Evolutionary conservation across 345 rosid species (phyloP), one percentile per base, ranked within the genome.

Genomic region (Fremontodendron californicum): DNA sequence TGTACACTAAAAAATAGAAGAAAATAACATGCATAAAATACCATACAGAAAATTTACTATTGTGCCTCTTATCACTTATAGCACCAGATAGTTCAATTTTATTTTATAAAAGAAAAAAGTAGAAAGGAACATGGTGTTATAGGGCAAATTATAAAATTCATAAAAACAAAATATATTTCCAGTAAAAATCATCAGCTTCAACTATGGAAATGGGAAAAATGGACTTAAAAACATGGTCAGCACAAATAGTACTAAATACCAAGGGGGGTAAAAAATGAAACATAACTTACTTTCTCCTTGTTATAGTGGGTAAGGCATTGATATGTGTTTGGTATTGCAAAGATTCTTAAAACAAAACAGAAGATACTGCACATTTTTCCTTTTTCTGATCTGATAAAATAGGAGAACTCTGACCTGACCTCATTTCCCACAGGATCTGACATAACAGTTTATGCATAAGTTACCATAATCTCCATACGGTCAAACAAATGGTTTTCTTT

Each of bases 261-360:
- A 61, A 43, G 68, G 27, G n/a, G 40, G 69, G 6, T 3, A 64
- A 75, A 43, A 73, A 51, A 78, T 33, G 58, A 71, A 77, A 46
- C 42, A 46, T 70, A 64, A 85, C 88, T 88, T 82, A 86, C 89
- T 77, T 78, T 78, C 76, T 64, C 64, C 21, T 73, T 46, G 79
- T 82, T 79, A 82, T 70, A 35, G 80, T 52, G 51, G 61, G 51
- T 62, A 79, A 81, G 62, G 74, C 78, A 77, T 81, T 76, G 66
- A 80, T 55, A 81, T 62, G 43, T 31, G 79, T 81, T 79, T 77
- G 81, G 74, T 76, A 75, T 81, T 55, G 78, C 78, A 81, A 82
- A 64, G 76, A 75, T 75, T 76, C 83, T 77, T 77, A 74, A 71
- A 78, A 73, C 71, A 71, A 77, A 75, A 78, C 39, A 77, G 83